phyloP scores from a whole-genome alignment of 2,329 filamentous ascomycete genomes.

The Epichloe amarillans region DNA sequence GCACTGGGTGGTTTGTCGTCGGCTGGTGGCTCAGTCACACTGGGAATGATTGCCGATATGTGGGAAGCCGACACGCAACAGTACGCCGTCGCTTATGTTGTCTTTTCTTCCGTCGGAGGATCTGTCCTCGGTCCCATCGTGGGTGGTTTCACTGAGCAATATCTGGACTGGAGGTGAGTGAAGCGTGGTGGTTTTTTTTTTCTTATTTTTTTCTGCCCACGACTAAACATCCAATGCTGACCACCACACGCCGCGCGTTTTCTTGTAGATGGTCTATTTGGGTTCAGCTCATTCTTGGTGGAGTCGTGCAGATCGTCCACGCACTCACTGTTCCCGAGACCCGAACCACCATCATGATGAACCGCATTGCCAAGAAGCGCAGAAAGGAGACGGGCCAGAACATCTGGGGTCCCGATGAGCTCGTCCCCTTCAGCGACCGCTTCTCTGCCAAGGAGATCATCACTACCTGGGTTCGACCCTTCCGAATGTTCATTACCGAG shows the following conservation, averaged over 20 bases:
- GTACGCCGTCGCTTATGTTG: constrained; percentile 62
- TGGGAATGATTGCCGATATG: constrained; percentile 64
- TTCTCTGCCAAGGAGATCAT: constrained; percentile 46
- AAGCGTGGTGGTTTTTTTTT: neutral
- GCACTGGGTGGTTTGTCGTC: constrained; percentile 57
- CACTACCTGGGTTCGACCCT: constrained; percentile 48
- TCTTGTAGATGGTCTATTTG: constrained; percentile 56
- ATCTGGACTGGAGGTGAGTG: constrained; percentile 49
- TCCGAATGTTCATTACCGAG: constrained; percentile 61
- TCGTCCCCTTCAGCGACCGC: constrained; percentile 44
- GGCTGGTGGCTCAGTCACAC: constrained; percentile 58
- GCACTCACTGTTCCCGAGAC: constrained; percentile 65
- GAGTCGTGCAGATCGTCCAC: constrained; percentile 52
- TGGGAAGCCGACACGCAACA: constrained; percentile 60
- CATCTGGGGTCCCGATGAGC: constrained; percentile 61
- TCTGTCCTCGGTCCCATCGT: constrained; percentile 65
- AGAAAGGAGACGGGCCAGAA: constrained; percentile 46
- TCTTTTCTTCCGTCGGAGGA: constrained; percentile 68
- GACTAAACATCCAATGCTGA: neutral
- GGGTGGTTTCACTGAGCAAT: constrained; percentile 61
- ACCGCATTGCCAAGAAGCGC: constrained; percentile 63
- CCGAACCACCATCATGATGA: constrained; percentile 62
- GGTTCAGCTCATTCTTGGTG: constrained; percentile 74
- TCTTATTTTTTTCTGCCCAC: neutral
- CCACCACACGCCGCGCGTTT: too few relatives aligned